These are phyloP conservation scores for Biscogniauxia marginata DNA, from an alignment of 2,329 filamentous ascomycete species.

Conservation along the genomic window DNA sequence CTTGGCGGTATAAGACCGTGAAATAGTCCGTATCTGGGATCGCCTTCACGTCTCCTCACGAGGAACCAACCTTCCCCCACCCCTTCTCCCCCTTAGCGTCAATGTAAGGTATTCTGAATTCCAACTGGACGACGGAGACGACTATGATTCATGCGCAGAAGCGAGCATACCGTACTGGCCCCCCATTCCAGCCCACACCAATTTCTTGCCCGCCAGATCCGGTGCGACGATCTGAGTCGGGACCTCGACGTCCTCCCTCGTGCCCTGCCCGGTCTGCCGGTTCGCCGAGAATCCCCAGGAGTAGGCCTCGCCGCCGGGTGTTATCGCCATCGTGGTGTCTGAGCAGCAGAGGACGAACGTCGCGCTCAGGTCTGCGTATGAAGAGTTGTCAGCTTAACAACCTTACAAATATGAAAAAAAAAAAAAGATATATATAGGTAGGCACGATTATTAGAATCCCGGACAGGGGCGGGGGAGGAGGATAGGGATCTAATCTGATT, in stretches of 20 bases:
- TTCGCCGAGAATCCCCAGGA: slow-evolving; percentile 80
- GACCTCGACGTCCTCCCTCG: slow-evolving; percentile 61
- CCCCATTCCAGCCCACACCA: not conserved
- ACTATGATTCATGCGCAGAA: not conserved
- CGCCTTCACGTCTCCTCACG: too few relatives aligned
- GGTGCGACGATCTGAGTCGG: slow-evolving; percentile 43
- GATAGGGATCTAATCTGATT: too few relatives aligned
- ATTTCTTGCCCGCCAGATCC: not conserved
- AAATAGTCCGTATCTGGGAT: too few relatives aligned
- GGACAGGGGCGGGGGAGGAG: too few relatives aligned
- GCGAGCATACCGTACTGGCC: not conserved
- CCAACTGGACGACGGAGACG: too few relatives aligned
- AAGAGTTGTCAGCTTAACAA: not conserved
- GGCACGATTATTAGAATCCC: too few relatives aligned
- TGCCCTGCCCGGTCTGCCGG: slow-evolving; percentile 77
- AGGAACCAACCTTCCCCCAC: too few relatives aligned
- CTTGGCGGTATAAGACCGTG: too few relatives aligned
- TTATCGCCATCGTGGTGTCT: slow-evolving; percentile 73
- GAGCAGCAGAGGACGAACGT: slow-evolving; percentile 58
- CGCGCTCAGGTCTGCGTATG: slow-evolving; percentile 11
- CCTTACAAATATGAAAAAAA: not conserved
- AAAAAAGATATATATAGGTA: too few relatives aligned
- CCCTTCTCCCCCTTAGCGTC: too few relatives aligned
- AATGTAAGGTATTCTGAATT: too few relatives aligned
- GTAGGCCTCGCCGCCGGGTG: slow-evolving; percentile 68